Base-by-base conservation (phyloP, 306 rosid species). In the Gastrolobium villosum region DNA sequence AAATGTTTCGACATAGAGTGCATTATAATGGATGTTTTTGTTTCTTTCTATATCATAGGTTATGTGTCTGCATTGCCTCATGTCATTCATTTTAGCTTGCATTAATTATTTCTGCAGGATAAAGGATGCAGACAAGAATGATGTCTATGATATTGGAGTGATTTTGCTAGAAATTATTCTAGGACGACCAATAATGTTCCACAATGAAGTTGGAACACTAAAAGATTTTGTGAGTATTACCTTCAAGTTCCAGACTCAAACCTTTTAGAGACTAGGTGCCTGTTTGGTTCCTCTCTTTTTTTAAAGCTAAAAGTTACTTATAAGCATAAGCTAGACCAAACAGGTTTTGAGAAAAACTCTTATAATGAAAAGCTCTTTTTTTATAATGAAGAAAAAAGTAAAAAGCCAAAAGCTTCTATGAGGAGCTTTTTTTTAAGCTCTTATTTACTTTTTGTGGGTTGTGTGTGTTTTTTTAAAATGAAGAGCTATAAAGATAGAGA, bases 101-200 rank as follows among this genome's bases (percentile, higher is more conserved):
- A 6, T 65, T 35, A 10, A 32, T 46, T 75, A 35, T 52, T 53
- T 76, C 66, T 76, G 79, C 88, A 94, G 97, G 83, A 81, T 65
- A 36, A 81, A 82, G 26, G 84, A 87, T 71, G 91, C 63, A 7
- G 96, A 89, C 70, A 91, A 95, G 92, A 86, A 83, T 82, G 97
- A 95, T 78, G 90, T 95, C 65, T 89, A 89, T 65, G 97, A 91
- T 85, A 89, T 93, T 75, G 99, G 99, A 46, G 96, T 89, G 60
- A 84, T 95, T 82, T 79, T 93, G 83, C 88, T 91, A 35, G 99
- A 95, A 85, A 82, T 92, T 83, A 91, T 93, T 82, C 60, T 93
- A 43, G 99, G 99, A 73, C 84, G 99, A 74, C 90, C 96, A 32
- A 78, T 95, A 75, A 86, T 88, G 88, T 93, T 91, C 86, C 88